A percentile compares a stretch with the other conserved stretches of the same genome.
phyloP scores from a whole-genome alignment of 371 early-diverging fungal genomes.

The Mucor indicus region DNA sequence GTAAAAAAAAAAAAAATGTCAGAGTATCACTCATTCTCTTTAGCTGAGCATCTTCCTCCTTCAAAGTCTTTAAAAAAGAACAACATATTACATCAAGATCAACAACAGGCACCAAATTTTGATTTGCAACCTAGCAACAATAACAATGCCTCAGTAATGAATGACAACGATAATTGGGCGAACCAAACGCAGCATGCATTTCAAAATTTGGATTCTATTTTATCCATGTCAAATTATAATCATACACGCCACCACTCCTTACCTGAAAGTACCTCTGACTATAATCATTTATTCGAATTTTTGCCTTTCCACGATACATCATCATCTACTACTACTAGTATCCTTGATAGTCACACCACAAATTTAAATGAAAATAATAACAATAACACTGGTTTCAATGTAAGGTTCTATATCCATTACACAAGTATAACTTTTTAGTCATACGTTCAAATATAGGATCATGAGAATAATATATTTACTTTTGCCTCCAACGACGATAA shows the following conservation, averaged over 20 bases:
- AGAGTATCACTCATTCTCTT: conserved; percentile 18
- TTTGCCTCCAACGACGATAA: too few relatives aligned
- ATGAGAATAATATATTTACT: too few relatives aligned
- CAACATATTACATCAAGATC: not conserved
- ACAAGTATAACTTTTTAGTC: too few relatives aligned
- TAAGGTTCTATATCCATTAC: too few relatives aligned
- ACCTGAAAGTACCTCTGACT: not conserved
- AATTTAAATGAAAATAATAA: not conserved
- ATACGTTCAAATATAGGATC: too few relatives aligned
- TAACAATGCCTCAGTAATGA: too few relatives aligned
- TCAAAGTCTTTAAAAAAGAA: not conserved
- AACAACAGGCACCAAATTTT: not conserved
- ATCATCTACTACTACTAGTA: too few relatives aligned
- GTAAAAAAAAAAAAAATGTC: conserved; percentile 8
- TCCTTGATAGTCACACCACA: too few relatives aligned
- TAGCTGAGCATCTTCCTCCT: conserved; percentile 2
- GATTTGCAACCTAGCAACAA: too few relatives aligned
- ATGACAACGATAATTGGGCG: not conserved
- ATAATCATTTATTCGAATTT: conserved; percentile 14
- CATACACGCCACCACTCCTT: not conserved
- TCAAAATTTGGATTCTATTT: conserved; percentile 4
- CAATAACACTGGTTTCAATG: too few relatives aligned
- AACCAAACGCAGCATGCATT: not conserved
- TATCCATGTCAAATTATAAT: not conserved
- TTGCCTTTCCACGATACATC: conserved; percentile 8